phyloP scores from a whole-genome alignment of 2,329 filamentous ascomycete genomes.

The Diaporthe aspalathi region DNA sequence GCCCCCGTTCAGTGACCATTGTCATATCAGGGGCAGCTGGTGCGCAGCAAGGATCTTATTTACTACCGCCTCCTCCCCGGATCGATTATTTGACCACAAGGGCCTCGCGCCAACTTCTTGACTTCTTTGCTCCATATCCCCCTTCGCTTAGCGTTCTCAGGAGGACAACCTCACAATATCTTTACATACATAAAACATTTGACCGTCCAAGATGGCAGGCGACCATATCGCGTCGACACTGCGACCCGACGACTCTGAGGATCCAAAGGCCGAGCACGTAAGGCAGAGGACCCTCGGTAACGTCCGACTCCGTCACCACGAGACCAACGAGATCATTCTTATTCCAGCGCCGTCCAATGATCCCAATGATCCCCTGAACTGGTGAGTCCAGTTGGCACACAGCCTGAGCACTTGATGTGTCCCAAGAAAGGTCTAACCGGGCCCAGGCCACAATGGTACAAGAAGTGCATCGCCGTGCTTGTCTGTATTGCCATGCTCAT shows the following conservation, averaged over 20 bases:
- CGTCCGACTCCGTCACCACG: conserved; percentile 54
- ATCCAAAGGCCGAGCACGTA: conserved; percentile 38
- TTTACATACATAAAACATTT: not conserved
- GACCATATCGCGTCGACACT: conserved; percentile 40
- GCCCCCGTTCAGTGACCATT: not conserved
- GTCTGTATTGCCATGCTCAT: conserved; percentile 66
- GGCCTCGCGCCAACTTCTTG: not conserved
- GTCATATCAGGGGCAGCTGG: not conserved
- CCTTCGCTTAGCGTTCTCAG: not conserved
- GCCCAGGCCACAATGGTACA: conserved; percentile 56
- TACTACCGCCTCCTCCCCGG: conserved; percentile 9
- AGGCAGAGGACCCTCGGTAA: conserved; percentile 52
- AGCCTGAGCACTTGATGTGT: not conserved
- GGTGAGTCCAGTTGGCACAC: conserved; percentile 49
- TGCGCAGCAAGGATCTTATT: not conserved
- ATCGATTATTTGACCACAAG: not conserved
- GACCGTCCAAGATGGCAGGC: conserved; percentile 32
- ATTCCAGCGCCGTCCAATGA: conserved; percentile 62
- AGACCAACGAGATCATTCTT: conserved; percentile 62
- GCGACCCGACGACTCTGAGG: conserved; percentile 37
- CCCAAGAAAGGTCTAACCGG: not conserved
- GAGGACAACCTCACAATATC: not conserved
- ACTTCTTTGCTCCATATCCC: not conserved
- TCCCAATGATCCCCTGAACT: conserved; percentile 65
- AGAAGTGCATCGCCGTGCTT: conserved; percentile 61